Percentiles rank a stretch among this genome's conserved stretches.
Evolutionary conservation across 257 asterid genomes (phyloP).

Genomic region (Osmanthus fragrans): DNA sequence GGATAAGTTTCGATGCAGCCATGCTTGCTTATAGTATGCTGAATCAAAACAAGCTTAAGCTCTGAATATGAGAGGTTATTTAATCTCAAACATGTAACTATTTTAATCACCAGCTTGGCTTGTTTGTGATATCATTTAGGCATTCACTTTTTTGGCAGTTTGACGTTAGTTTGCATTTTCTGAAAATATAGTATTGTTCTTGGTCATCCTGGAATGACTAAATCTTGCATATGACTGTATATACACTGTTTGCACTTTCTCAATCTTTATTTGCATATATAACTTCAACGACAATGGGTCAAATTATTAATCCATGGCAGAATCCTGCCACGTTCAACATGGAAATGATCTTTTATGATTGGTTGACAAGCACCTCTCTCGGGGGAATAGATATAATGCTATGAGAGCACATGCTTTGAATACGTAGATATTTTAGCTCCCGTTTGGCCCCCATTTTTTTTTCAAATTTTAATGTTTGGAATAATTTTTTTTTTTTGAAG

Average conservation of each 20-base stretch:
- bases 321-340: neutral
- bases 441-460: too few species aligned
- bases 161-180: neutral
- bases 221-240: neutral
- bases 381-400: neutral
- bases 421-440: neutral
- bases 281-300: neutral
- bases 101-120: neutral
- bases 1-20: neutral
- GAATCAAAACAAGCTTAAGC: neutral
- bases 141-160: neutral
- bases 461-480: too few species aligned
- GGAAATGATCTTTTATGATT: neutral
- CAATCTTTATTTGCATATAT: neutral
- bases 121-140: neutral
- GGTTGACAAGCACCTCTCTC: neutral
- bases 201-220: neutral
- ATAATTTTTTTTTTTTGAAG: too few species aligned
- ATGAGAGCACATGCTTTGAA: neutral
- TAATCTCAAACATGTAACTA: neutral
- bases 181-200: neutral
- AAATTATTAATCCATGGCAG: neutral
- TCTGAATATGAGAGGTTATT: neutral
- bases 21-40: neutral
- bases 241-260: neutral